Evolutionary conservation across 1,139 yeast species (phyloP).

Genomic region (Sugiyamaella castrensis): DNA sequence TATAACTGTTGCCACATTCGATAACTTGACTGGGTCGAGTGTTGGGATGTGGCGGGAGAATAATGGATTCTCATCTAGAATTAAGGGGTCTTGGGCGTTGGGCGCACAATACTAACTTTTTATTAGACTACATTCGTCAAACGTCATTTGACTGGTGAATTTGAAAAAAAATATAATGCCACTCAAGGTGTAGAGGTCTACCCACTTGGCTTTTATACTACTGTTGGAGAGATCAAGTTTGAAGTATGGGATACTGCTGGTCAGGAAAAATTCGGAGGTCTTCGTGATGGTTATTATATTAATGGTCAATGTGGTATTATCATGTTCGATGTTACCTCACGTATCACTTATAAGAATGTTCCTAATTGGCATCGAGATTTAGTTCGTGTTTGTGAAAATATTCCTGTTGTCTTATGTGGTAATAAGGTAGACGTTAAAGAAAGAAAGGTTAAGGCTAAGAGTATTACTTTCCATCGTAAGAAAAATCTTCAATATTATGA

Average conservation of each 20-base stretch:
- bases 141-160: slow-evolving; percentile 99
- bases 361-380: slow-evolving; percentile 99
- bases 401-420: slow-evolving; percentile 98
- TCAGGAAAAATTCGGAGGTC: slow-evolving; percentile 99
- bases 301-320: slow-evolving; percentile 99
- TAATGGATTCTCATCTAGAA: too few relatives aligned
- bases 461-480: slow-evolving; percentile 99
- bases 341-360: slow-evolving; percentile 99
- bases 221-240: slow-evolving; percentile 97
- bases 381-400: slow-evolving; percentile 99
- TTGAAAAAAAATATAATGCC: slow-evolving; percentile 98
- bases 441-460: slow-evolving; percentile 99
- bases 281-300: slow-evolving; percentile 99
- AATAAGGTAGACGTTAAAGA: slow-evolving; percentile 99
- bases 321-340: slow-evolving; percentile 99
- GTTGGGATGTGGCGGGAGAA: too few relatives aligned
- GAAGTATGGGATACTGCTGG: slow-evolving; percentile 99
- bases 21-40: too few relatives aligned
- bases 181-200: slow-evolving; percentile 99
- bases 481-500: slow-evolving; percentile 99
- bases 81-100: background rate
- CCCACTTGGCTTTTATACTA: slow-evolving; percentile 97
- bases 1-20: too few relatives aligned
- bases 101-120: slow-evolving; percentile 8
- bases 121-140: slow-evolving; percentile 91